Evolutionary conservation across 1,139 yeast species (phyloP).

Genomic region (Suhomyces chickasaworum): DNA sequence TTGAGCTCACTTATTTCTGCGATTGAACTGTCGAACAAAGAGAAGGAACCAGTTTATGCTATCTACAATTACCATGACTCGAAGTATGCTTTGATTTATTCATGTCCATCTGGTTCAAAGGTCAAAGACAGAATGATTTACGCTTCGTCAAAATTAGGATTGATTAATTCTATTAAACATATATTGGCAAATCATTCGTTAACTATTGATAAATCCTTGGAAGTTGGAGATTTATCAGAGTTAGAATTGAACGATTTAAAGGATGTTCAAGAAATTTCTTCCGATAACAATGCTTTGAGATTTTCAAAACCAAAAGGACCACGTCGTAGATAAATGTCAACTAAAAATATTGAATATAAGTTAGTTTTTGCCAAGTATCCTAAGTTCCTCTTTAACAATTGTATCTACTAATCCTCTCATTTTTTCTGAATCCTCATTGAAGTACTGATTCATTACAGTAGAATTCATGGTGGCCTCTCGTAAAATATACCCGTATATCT

Average conservation of each 20-base stretch:
- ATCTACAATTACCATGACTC: slow-evolving; percentile 45
- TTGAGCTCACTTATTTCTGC: slow-evolving; percentile 25
- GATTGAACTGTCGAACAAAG: slow-evolving; percentile 20
- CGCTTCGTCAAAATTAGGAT: slow-evolving; percentile 78
- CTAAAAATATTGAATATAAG: not conserved
- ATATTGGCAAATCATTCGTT: slow-evolving; percentile 27
- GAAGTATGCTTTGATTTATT: slow-evolving; percentile 62
- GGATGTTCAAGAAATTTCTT: slow-evolving; percentile 18
- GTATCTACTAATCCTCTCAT: slow-evolving; percentile 28
- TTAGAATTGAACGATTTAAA: slow-evolving; percentile 48
- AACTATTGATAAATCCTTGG: slow-evolving; percentile 46
- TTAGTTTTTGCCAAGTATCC: not conserved
- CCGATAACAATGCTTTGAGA: slow-evolving; percentile 27
- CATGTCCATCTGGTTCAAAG: slow-evolving; percentile 89
- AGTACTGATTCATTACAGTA: slow-evolving; percentile 20
- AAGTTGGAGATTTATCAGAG: slow-evolving; percentile 71
- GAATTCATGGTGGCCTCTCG: slow-evolving; percentile 12
- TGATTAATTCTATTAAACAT: slow-evolving; percentile 52
- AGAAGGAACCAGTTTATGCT: slow-evolving; percentile 53
- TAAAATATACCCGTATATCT: slow-evolving; percentile 42
- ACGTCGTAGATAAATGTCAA: slow-evolving; percentile 38
- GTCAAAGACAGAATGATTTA: slow-evolving; percentile 92
- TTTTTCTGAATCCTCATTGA: slow-evolving; percentile 19
- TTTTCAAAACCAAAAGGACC: slow-evolving; percentile 62
- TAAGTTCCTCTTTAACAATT: slow-evolving; percentile 26